Base-by-base conservation (phyloP, 495 filamentous ascomycete species). In the Trichocladium antarcticum region DNA sequence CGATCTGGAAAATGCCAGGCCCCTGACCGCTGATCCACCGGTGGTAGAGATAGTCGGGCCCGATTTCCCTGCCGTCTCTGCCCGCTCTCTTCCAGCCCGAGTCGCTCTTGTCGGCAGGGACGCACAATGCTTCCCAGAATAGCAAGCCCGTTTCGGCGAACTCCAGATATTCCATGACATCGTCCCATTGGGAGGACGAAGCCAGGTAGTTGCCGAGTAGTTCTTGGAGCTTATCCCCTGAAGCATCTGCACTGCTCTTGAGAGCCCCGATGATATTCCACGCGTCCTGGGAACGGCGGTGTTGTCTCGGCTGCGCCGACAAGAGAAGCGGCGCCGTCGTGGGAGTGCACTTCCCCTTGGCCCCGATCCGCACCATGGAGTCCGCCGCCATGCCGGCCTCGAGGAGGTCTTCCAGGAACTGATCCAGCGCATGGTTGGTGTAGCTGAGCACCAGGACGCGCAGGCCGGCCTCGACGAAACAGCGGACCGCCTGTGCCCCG, bases 371-470 rank as follows among this genome's bases (percentile, higher is more conserved):
- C 0, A 90, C 74, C 41, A 90, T 83, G 0, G 51, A n/a, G 0
- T 57, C 27, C 0, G 20, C 1, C 0, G 68, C 60, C 10, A 92
- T 82, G 0, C 81, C 83, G 15, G 78, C 76, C 17, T 81, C 67
- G 2, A 82, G 50, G 0, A 89, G 59, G 47, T 88, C 81, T 52
- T 84, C 80, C 0, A 85, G 61, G 42, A 87, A 87, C 52, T 90
- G 84, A 54, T 89, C 81, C 0, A 87, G 62, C 0, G 85, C 84
- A 63, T 92, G 86, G 54, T 92, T 88, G 0, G 75, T 79, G 41
- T 69, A 77, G 27, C 67, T 70, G 22, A 87, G 59, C 1, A 87
- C 78, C 1, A 90, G 64, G 0, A 87, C 77, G 0, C 49, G 75
- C 45, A 79, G 61, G 0, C 45, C 34, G 0, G 79, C 56, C 19